These are phyloP conservation scores for Exsudoporus frostii DNA, from an alignment of 768 basidiomycete genomes.

Conservation along the genomic window DNA sequence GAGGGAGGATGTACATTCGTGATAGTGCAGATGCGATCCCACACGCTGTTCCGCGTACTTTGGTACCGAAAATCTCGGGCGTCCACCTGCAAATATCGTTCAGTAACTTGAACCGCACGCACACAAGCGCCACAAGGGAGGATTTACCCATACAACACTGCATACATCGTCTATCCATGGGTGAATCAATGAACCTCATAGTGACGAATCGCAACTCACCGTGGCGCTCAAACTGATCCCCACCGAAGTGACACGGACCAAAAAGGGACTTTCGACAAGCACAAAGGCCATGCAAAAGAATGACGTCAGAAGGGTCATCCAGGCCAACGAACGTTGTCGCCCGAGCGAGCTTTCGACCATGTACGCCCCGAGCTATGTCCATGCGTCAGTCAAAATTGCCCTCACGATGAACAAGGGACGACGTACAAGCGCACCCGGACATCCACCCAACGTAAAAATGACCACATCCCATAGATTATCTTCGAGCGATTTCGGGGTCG, in stretches of 20 bases:
- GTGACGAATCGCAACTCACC: slow-evolving; percentile 12
- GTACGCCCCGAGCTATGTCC: slow-evolving; percentile 72
- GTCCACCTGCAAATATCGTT: slow-evolving; percentile 53
- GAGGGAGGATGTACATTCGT: slow-evolving; percentile 56
- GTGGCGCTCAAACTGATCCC: slow-evolving; percentile 78
- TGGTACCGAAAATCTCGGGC: slow-evolving; percentile 82
- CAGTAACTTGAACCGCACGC: not conserved
- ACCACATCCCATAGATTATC: slow-evolving; percentile 82
- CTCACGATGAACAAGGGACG: not conserved
- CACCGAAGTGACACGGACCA: slow-evolving; percentile 66
- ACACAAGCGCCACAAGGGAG: not conserved
- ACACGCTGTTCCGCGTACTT: slow-evolving; percentile 84
- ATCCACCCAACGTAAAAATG: slow-evolving; percentile 80
- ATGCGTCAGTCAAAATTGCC: not conserved
- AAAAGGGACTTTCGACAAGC: slow-evolving; percentile 50
- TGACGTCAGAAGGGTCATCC: slow-evolving; percentile 73
- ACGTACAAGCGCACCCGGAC: slow-evolving; percentile 77
- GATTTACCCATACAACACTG: slow-evolving; percentile 67
- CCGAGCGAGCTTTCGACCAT: slow-evolving; percentile 72
- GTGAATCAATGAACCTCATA: not conserved
- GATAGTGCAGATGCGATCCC: slow-evolving; percentile 86
- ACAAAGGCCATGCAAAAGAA: slow-evolving; percentile 72
- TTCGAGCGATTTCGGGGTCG: slow-evolving; percentile 45
- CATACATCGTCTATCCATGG: slow-evolving; percentile 68
- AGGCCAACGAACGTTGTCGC: slow-evolving; percentile 67